These are phyloP conservation scores for Mariannaea sp. DNA, from an alignment of 2,329 filamentous ascomycete genomes.

Conservation along the genomic window DNA sequence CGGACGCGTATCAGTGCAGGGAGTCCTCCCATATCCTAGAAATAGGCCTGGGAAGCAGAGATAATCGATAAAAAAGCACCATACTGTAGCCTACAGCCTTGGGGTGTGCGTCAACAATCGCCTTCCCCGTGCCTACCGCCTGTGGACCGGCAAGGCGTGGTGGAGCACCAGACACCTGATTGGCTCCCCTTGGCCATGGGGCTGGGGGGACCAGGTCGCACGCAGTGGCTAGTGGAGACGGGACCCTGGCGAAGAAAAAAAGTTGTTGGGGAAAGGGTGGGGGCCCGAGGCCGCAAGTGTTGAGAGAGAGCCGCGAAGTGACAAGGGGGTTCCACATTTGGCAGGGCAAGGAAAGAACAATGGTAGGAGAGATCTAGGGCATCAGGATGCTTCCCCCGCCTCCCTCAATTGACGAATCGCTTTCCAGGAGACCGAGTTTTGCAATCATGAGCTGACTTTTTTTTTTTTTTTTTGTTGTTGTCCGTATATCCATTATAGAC, in stretches of 20 bases:
- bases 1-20: too few relatives aligned
- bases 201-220: not conserved
- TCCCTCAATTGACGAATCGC: slow-evolving; percentile 28
- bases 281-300: slow-evolving; percentile 28
- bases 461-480: slow-evolving; percentile 25
- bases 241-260: slow-evolving; percentile 24
- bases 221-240: slow-evolving; percentile 10
- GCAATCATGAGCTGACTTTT: slow-evolving; percentile 35
- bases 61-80: too few relatives aligned
- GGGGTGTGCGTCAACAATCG: not conserved
- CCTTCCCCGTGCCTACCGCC: slow-evolving; percentile 10
- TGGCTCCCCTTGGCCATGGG: slow-evolving; percentile 20
- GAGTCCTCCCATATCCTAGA: too few relatives aligned
- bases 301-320: slow-evolving; percentile 34
- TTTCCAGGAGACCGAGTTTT: slow-evolving; percentile 26
- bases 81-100: too few relatives aligned
- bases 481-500: too few relatives aligned
- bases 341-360: slow-evolving; percentile 5
- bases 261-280: slow-evolving; percentile 41
- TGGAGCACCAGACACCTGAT: slow-evolving; percentile 24
- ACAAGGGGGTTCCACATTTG: slow-evolving; percentile 15
- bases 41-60: too few relatives aligned
- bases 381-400: slow-evolving; percentile 22
- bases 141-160: slow-evolving; percentile 18
- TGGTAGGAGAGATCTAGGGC: not conserved